Evolutionary conservation across 129 eudicot species (phyloP).

Genomic region (Cynara cardunculus): DNA sequence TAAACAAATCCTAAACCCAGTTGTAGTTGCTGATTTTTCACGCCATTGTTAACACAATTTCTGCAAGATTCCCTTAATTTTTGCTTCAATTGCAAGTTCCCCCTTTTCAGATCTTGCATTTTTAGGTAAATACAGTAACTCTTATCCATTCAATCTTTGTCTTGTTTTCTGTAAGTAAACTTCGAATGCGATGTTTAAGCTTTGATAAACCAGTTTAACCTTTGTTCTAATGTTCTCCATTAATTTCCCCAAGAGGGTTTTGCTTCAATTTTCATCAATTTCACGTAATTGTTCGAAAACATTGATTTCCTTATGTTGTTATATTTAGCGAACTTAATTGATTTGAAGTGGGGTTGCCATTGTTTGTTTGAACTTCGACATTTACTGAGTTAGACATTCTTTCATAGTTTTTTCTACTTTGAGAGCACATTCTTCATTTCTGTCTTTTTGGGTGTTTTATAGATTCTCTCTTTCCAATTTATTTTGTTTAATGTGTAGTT

Average conservation of each 20-base stretch:
- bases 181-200: background rate
- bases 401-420: background rate
- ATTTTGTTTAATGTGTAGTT: constrained; percentile 17
- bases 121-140: constrained; percentile 4
- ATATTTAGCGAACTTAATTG: background rate
- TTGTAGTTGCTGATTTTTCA: constrained; percentile 20
- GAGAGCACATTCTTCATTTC: constrained; percentile 6
- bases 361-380: background rate
- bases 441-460: constrained; percentile 14
- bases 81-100: constrained; percentile 32
- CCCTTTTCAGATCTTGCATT: constrained; percentile 30
- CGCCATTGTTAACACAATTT: constrained; percentile 15
- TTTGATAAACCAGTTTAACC: background rate
- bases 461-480: background rate
- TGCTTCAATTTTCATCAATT: background rate
- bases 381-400: background rate
- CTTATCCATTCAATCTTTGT: background rate
- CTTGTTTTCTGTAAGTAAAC: constrained; percentile 3
- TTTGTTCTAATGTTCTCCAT: background rate
- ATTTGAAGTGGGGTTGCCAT: constrained; percentile 1
- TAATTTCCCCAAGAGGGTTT: background rate
- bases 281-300: background rate
- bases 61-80: constrained; percentile 17
- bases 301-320: background rate
- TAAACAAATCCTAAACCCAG: constrained; percentile 23